Evolutionary conservation across 2,329 filamentous ascomycete genomes (phyloP), one percentile per base, ranked within the genome.

Genomic region (Reticulascus tulasneorum): DNA sequence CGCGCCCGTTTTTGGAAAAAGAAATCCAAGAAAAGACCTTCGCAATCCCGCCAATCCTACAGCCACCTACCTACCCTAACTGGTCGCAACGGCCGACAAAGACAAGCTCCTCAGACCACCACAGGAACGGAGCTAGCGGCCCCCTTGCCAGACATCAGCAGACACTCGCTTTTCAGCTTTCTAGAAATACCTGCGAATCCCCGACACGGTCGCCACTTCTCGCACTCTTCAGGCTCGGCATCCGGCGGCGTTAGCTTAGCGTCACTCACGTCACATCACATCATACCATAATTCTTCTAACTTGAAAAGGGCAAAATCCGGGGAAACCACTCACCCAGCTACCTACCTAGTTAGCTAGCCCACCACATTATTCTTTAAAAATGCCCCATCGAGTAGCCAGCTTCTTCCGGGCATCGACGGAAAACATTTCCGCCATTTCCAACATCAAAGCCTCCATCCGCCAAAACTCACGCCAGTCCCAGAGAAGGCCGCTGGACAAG

Each of bases 331-430:
- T 21, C 33, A 24, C 29, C 24, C 22, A 29, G 21, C 23, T 24
- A 23, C 20, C 7, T 23, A 27, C 21, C 26, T 27, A 10, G 9
- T 17, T 10, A 22, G 23, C 19, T 9, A 10, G 12, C 26, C 23
- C 33, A 28, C 16, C 35, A 39, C 18, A 38, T 47, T 47, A 42
- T 24, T 31, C 19, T 33, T 35, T 29, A 27, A 64, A 52, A 35
- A 79, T 79, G 75, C 74, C 75, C 52, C 72, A 77, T 61, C 63
- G 69, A 42, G 75, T 79, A 45, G 62, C 69, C 53, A 72, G 67
- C 53, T 77, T 79, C 58, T 66, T 79, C 48, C 71, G 73, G 47
- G 67, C 64, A 44, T 72, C 74, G n/a, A 71, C 72, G 45, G 72
- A 75, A 53, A 68, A 64, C 56, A 35, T 37, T 22, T 35, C 42